Base-by-base conservation (phyloP, 2,329 filamentous ascomycete genomes). In the Parastagonospora avenae region DNA sequence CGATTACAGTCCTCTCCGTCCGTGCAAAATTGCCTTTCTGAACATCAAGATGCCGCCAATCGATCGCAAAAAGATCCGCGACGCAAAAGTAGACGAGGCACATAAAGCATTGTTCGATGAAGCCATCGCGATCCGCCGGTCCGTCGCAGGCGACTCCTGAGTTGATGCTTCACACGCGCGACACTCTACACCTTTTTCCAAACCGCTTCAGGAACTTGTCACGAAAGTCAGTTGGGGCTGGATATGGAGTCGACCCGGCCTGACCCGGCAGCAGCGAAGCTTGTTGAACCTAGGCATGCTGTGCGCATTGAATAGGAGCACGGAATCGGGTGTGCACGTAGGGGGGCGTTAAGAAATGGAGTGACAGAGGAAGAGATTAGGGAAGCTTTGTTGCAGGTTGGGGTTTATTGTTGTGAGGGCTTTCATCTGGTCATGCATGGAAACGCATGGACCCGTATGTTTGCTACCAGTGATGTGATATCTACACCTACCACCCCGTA, bases 261-360 rank as follows among this genome's bases (percentile, higher is more conserved):
- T 60, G 12, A 41, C 52, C 12, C 28, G 50, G 6, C 59, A 61
- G 50, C 59, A 62, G 42, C 78, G 82, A 52, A 78, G 84, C 42
- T 80, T 87, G 48, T 70, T 87, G 28, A 86, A 85, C 62, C 79
- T 87, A 28, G 83, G 79, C 24, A 85, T 87, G 79, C 71, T 87
- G 32, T 81, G 79, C 60, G 82, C 82, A 4, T 73, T 85, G 56
- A 85, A 85, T 60, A 74, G 80, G 5, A 73, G 71, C 10, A 77
- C 79, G 0, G 85, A 87, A 62, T 69, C 87, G 52, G 83, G 74
- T 0, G 77, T 82, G 15, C 84, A 87, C 66, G 77, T 84, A 11
- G 74, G 82, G 84, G 84, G 0, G 84, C 84, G 1, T 67, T 83
- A 57, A 84, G 80, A 55, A 87, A 87, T 58, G 84, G 84, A 0